These are phyloP conservation scores for Colletotrichum sp. DNA, from an alignment of 2,329 filamentous ascomycete species.

Conservation along the genomic window DNA sequence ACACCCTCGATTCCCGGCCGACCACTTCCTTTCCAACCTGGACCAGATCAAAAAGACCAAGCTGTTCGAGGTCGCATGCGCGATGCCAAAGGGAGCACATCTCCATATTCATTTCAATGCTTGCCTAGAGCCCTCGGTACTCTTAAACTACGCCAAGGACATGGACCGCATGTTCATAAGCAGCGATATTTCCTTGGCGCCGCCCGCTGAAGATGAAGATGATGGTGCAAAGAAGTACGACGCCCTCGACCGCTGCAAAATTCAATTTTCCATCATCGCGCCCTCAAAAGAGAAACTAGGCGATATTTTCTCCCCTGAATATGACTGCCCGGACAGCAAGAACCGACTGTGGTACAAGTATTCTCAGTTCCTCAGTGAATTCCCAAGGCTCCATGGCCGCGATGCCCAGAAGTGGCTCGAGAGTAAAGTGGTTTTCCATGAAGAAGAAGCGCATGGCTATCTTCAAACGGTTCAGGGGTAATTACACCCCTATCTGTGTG, in stretches of 20 bases:
- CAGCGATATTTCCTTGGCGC: slow-evolving; percentile 55
- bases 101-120: slow-evolving; percentile 81
- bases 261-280: slow-evolving; percentile 59
- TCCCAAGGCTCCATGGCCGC: slow-evolving; percentile 28
- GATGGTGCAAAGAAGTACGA: slow-evolving; percentile 22
- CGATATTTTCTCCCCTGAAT: slow-evolving; percentile 54
- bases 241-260: slow-evolving; percentile 50
- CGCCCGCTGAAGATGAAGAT: background rate
- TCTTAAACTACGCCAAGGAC: slow-evolving; percentile 59
- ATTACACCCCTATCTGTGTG: slow-evolving; percentile 20
- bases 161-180: slow-evolving; percentile 74
- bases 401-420: slow-evolving; percentile 59
- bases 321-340: slow-evolving; percentile 37
- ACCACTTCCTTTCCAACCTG: slow-evolving; percentile 64
- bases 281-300: slow-evolving; percentile 37
- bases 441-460: slow-evolving; percentile 61
- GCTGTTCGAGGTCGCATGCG: slow-evolving; percentile 59
- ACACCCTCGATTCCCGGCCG: slow-evolving; percentile 51
- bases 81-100: slow-evolving; percentile 74
- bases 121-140: slow-evolving; percentile 65
- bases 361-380: slow-evolving; percentile 42
- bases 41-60: slow-evolving; percentile 59
- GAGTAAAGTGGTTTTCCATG: slow-evolving; percentile 66
- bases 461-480: slow-evolving; percentile 60
- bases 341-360: slow-evolving; percentile 46